Evolutionary conservation across 2,329 filamentous ascomycete genomes (phyloP).

Genomic region (Chaetomium olivaceum): DNA sequence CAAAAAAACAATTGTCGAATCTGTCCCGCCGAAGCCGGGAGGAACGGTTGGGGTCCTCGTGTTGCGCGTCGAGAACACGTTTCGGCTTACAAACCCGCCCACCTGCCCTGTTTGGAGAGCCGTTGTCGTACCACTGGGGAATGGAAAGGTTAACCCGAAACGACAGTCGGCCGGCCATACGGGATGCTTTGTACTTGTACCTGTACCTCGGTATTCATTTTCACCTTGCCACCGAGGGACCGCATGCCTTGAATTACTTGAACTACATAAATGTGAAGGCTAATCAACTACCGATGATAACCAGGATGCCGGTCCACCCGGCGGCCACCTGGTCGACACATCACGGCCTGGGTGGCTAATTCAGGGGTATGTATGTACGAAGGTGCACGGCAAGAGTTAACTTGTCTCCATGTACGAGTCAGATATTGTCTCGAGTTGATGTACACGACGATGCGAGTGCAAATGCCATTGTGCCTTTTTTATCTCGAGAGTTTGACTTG

Average conservation of each 20-base stretch:
- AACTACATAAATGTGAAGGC: not conserved
- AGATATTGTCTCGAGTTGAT: not conserved
- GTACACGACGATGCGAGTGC: not conserved
- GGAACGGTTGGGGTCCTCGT: not conserved
- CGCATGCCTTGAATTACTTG: not conserved
- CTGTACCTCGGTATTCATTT: too few relatives aligned
- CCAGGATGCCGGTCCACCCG: not conserved
- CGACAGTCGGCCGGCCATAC: not conserved
- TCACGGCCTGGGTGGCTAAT: slow-evolving; percentile 1
- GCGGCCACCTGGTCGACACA: not conserved
- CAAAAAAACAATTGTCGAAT: not conserved
- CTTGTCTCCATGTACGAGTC: slow-evolving; percentile 1
- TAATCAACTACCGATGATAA: not conserved
- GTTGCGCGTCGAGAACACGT: slow-evolving; percentile 4
- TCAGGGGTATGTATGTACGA: not conserved
- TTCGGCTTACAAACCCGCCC: slow-evolving; percentile 15
- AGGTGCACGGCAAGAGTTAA: not conserved
- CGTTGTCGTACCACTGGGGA: not conserved
- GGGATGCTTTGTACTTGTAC: not conserved
- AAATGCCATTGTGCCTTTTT: not conserved
- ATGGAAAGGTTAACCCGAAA: not conserved
- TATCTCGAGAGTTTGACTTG: not conserved
- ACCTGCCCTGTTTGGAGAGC: not conserved
- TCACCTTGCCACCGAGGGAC: not conserved
- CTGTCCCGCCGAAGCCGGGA: not conserved